These are phyloP conservation scores for Moesziomyces sp. DNA, from an alignment of 1,284 basidiomycete genomes.

Conservation along the genomic window DNA sequence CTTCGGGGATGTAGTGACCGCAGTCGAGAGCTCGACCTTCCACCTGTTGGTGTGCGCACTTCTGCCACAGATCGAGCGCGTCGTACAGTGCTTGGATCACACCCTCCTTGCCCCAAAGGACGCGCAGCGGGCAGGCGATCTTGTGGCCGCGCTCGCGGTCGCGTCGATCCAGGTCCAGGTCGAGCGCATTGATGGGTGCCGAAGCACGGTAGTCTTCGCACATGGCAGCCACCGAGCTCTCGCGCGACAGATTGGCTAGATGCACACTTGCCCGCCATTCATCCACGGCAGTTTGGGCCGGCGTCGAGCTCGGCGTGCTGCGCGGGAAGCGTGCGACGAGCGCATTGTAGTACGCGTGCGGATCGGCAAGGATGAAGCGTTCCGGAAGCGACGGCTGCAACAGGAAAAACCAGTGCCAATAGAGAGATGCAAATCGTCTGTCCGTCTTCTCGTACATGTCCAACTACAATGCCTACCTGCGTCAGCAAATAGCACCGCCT, in stretches of 20 bases:
- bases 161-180: conserved; percentile 66
- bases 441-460: conserved; percentile 68
- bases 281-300: conserved; percentile 3
- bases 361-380: conserved; percentile 67
- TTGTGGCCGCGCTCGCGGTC: conserved; percentile 58
- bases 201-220: conserved; percentile 70
- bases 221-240: conserved; percentile 25
- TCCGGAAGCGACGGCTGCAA: conserved; percentile 66
- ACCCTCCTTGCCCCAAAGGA: conserved; percentile 68
- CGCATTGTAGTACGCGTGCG: conserved; percentile 62
- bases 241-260: conserved; percentile 18
- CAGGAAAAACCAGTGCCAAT: conserved; percentile 69
- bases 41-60: conserved; percentile 50
- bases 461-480: conserved; percentile 23
- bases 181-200: conserved; percentile 59
- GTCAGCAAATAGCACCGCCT: background rate
- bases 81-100: conserved; percentile 63
- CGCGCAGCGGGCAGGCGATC: conserved; percentile 52
- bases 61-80: conserved; percentile 64
- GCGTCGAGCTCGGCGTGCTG: conserved; percentile 1
- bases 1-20: conserved; percentile 69
- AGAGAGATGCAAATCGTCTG: conserved; percentile 60
- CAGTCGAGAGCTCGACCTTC: conserved; percentile 56
- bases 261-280: conserved; percentile 15
- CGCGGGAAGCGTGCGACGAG: conserved; percentile 37